These are phyloP conservation scores for Ophioceras dolichostomum DNA, from an alignment of 2,329 filamentous ascomycete genomes.

Conservation along the genomic window DNA sequence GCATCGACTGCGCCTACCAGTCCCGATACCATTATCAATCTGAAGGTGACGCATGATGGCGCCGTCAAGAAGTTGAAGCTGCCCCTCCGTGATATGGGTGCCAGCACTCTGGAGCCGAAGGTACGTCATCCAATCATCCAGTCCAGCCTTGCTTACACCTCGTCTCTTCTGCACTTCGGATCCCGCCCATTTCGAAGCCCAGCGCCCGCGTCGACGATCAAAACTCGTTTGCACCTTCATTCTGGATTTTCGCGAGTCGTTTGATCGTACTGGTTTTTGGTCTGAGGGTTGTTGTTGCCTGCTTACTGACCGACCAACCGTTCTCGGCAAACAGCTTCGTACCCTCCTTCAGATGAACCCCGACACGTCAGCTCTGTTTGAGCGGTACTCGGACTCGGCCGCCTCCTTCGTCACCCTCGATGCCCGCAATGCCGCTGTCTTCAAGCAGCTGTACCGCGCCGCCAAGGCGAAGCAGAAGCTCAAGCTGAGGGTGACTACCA, in stretches of 20 bases:
- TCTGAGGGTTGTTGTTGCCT: too few relatives aligned
- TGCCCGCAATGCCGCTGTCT: conserved; percentile 64
- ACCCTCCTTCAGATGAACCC: conserved; percentile 51
- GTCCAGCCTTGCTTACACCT: too few relatives aligned
- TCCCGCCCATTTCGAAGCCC: too few relatives aligned
- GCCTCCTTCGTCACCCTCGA: conserved; percentile 71
- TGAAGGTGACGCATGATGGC: conserved; percentile 75
- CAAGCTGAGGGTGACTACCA: conserved; percentile 62
- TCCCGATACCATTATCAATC: conserved; percentile 64
- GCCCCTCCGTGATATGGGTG: conserved; percentile 70
- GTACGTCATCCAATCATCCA: conserved; percentile 52
- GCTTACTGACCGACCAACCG: too few relatives aligned
- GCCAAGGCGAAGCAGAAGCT: conserved; percentile 98
- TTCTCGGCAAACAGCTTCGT: conserved; percentile 59
- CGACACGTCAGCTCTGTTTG: conserved; percentile 55
- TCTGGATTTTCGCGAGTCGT: too few relatives aligned
- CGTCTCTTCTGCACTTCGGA: too few relatives aligned
- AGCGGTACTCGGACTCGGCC: conserved; percentile 93
- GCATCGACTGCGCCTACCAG: conserved; percentile 20
- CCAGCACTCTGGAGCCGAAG: conserved; percentile 65
- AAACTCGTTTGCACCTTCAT: background rate
- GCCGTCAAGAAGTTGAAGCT: conserved; percentile 76
- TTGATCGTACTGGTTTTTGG: too few relatives aligned
- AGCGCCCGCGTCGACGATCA: background rate
- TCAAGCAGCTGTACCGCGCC: conserved; percentile 93